Percentiles rank a stretch among this genome's conserved stretches.
Conservation (phyloP, 768 basidiomycete genomes). For the Lactifluus hygrophoroides region DNA sequence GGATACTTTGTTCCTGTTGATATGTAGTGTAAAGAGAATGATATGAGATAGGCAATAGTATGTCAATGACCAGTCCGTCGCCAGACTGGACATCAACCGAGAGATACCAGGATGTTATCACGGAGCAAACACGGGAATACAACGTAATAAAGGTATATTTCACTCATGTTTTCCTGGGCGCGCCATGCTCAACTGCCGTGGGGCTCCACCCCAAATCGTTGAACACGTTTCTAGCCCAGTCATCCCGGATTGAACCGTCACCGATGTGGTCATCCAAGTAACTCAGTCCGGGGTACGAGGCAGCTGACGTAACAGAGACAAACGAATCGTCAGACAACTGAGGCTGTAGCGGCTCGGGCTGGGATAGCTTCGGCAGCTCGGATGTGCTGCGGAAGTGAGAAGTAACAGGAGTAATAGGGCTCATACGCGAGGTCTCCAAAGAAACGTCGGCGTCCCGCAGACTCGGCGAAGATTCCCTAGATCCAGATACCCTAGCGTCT, state of each 20-base stretch:
- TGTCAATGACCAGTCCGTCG: neutral
- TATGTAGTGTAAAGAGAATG: neutral
- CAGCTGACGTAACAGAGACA: conserved; percentile 37
- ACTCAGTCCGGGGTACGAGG: conserved; percentile 32
- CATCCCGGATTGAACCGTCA: conserved; percentile 32
- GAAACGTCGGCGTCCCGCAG: neutral
- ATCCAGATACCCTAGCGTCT: neutral
- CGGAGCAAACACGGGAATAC: neutral
- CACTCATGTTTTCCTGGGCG: neutral
- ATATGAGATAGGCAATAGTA: neutral
- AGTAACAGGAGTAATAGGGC: conserved; percentile 11
- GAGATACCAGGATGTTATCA: neutral
- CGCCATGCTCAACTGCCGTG: neutral
- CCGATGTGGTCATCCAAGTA: conserved; percentile 30
- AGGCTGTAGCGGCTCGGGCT: conserved; percentile 12
- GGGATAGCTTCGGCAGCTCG: conserved; percentile 3
- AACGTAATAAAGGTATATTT: neutral
- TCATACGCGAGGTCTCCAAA: neutral
- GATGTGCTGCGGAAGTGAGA: conserved; percentile 1
- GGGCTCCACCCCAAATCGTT: conserved; percentile 37
- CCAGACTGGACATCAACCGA: neutral
- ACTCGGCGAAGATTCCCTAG: neutral
- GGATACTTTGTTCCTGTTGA: neutral
- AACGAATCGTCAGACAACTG: conserved; percentile 24
- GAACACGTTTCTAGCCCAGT: conserved; percentile 71